Evolutionary conservation across 129 eudicot species (phyloP).

Genomic region (Heracleum sosnowskyi): DNA sequence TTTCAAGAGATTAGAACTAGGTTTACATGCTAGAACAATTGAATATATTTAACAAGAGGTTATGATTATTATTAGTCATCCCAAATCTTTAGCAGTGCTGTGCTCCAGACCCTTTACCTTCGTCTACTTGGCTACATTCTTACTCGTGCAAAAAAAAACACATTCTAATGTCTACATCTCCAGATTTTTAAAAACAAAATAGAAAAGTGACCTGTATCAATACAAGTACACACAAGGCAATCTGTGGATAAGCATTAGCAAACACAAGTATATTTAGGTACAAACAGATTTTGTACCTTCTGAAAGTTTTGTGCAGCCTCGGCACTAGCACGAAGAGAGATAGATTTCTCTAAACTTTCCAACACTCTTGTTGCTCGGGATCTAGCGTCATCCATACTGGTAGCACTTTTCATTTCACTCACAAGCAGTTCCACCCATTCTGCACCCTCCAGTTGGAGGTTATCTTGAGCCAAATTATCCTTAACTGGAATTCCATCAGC

Average conservation of each 20-base stretch:
- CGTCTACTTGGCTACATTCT: not conserved
- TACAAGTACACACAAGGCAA: not conserved
- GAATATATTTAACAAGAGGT: not conserved
- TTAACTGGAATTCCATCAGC: slow-evolving; percentile 27
- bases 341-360: slow-evolving; percentile 70
- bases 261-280: not conserved
- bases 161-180: not conserved
- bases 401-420: slow-evolving; percentile 71
- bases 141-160: not conserved
- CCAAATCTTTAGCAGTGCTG: not conserved
- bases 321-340: slow-evolving; percentile 34
- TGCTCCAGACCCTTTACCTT: not conserved
- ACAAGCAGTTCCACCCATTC: slow-evolving; percentile 90
- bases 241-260: not conserved
- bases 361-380: slow-evolving; percentile 69
- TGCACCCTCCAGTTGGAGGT: slow-evolving; percentile 46
- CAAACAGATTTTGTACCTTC: slow-evolving; percentile 27
- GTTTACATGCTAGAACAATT: not conserved
- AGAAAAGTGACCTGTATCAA: not conserved
- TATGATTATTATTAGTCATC: not conserved
- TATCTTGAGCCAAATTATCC: slow-evolving; percentile 30
- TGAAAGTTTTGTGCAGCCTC: slow-evolving; percentile 52
- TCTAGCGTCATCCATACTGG: slow-evolving; percentile 83
- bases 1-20: not conserved
- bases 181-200: not conserved